A percentile compares a stretch with the other conserved stretches of the same genome.
Evolutionary conservation across 2,329 filamentous ascomycete genomes (phyloP).

Genomic region (Thielaviopsis euricoi): DNA sequence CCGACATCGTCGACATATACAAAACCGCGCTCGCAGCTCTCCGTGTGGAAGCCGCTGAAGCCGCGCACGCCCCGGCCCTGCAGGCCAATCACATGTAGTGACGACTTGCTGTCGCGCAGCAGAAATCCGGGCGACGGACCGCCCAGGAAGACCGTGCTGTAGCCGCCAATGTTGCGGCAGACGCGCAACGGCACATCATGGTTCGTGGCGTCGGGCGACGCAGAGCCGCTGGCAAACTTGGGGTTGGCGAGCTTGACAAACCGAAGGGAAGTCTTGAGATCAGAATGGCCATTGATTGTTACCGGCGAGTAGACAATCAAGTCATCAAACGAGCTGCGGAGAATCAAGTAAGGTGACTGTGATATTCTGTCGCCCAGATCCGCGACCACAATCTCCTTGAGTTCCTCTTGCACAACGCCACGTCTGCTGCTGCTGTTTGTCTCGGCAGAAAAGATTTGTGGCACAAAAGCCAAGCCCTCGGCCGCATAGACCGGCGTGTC

Average conservation of each 20-base stretch:
- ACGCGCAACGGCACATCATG: constrained; percentile 37
- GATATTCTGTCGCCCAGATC: constrained; percentile 64
- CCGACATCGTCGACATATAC: constrained; percentile 62
- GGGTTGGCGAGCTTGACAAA: constrained; percentile 63
- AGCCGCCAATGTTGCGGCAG: constrained; percentile 54
- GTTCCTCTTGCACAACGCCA: constrained; percentile 51
- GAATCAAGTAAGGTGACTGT: constrained; percentile 62
- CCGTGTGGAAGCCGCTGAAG: constrained; percentile 61
- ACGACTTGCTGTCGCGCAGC: constrained; percentile 62
- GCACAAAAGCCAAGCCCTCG: constrained; percentile 62
- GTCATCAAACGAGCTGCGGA: constrained; percentile 67
- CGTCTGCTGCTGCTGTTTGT: constrained; percentile 49
- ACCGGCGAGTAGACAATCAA: constrained; percentile 69
- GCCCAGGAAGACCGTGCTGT: constrained; percentile 67
- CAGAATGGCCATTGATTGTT: constrained; percentile 31
- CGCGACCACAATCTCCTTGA: constrained; percentile 68
- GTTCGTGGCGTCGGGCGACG: constrained; percentile 28
- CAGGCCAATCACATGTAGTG: constrained; percentile 58
- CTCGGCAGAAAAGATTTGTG: constrained; percentile 57
- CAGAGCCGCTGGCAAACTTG: constrained; percentile 31
- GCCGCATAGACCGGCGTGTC: constrained; percentile 55
- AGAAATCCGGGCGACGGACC: constrained; percentile 69
- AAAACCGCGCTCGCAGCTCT: constrained; percentile 65
- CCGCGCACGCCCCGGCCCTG: constrained; percentile 51
- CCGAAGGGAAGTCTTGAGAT: constrained; percentile 42